These are phyloP conservation scores for Fusarium metavorans DNA, from an alignment of 2,329 filamentous ascomycete species.

Conservation along the genomic window DNA sequence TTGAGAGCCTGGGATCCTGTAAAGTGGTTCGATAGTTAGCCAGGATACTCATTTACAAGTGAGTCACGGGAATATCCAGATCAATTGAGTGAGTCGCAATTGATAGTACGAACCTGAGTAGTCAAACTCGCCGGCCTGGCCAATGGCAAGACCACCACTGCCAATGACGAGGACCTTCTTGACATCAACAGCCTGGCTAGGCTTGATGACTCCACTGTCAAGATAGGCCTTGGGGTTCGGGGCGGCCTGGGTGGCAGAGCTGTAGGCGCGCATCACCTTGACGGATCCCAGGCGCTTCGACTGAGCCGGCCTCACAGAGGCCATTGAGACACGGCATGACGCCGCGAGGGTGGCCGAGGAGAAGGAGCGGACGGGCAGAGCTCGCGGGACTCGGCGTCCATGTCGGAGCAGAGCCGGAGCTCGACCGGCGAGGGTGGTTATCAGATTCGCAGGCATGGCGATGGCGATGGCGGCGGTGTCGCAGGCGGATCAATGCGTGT, in stretches of 20 bases:
- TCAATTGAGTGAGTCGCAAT: background rate
- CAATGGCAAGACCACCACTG: conserved; percentile 94
- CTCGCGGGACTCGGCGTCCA: conserved; percentile 62
- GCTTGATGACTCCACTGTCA: conserved; percentile 87
- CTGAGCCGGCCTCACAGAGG: conserved; percentile 46
- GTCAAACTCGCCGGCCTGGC: conserved; percentile 97
- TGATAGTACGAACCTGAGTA: conserved; percentile 82
- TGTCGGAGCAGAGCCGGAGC: conserved; percentile 69
- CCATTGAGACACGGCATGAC: conserved; percentile 40
- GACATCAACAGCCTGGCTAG: conserved; percentile 83
- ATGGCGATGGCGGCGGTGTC: conserved; percentile 47
- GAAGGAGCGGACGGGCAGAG: conserved; percentile 59
- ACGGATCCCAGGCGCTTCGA: conserved; percentile 62
- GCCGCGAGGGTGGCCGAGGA: conserved; percentile 52
- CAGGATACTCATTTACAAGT: conserved; percentile 18
- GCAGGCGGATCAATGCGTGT: conserved; percentile 51
- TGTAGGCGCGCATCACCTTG: conserved; percentile 57
- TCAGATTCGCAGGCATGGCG: conserved; percentile 52
- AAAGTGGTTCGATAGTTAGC: conserved; percentile 32
- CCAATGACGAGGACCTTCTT: conserved; percentile 98
- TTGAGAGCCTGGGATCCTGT: conserved; percentile 95
- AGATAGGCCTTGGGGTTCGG: conserved; percentile 90
- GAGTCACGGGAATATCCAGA: conserved; percentile 22
- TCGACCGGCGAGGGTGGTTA: conserved; percentile 63
- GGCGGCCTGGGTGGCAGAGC: conserved; percentile 69